Evolutionary conservation across 257 asterid genomes (phyloP), one percentile per base, ranked within the genome.

Genomic region (Scutellaria galericulata): DNA sequence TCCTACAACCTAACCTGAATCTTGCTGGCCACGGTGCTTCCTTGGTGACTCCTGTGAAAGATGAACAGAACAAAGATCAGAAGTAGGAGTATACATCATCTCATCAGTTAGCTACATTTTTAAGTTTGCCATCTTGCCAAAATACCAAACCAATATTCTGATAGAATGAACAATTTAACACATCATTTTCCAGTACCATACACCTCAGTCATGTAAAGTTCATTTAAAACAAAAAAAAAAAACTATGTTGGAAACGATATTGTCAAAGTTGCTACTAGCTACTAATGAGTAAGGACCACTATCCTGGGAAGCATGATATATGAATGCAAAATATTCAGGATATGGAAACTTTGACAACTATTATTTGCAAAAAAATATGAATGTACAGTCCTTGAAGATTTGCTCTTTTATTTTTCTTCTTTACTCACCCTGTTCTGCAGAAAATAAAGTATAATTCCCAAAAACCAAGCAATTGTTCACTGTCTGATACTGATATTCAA

Each of bases 11-110:
- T 41, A 68, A 86, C 91, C 95, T 75, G 89, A 78, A 86, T 83
- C 89, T 70, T 68, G 90, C 63, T 80, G 60, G 66, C 82, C 82
- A 59, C 79, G 79, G n/a, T 90, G 81, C 68, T 87, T 87, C 73
- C 75, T 71, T 68, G 79, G 92, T 56, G 89, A 83, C 9, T 80
- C 92, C 92, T 88, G 64, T 78, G 75, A 20, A 31, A 41, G 60
- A 18, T 5, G 14, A 63, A 56, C 53, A 68, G 27, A 64, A 71
- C 50, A 73, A 64, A 71, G 65, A 52, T 67, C 65, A 75, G 72
- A 73, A 24, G 67, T 41, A 73, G 77, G 10, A 76, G 31, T 10
- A 20, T 13, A 22, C 7, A 31, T 9, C 57, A 54, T 39, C 14
- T 24, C 39, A 44, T 46, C 61, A 7, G 27, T 13, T 62, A 11